Evolutionary conservation across 352 stramenopile genomes (phyloP).

Genomic region (Phytopythium chamaehyphon): DNA sequence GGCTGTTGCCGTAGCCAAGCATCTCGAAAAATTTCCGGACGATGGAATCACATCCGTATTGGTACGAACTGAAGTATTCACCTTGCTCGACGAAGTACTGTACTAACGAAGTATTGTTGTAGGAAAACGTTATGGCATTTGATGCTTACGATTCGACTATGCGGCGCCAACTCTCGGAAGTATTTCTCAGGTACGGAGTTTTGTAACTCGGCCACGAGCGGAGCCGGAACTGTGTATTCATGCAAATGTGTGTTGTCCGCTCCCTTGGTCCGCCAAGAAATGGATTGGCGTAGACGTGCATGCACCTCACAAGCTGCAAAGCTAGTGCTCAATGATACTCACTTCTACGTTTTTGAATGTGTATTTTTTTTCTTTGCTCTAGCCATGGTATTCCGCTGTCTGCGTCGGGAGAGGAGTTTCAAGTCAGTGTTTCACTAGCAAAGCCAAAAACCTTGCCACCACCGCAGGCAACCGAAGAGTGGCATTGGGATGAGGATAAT

Average conservation of each 20-base stretch:
- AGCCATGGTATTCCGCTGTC: slow-evolving; percentile 67
- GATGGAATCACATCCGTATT: slow-evolving; percentile 85
- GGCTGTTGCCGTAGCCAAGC: slow-evolving; percentile 91
- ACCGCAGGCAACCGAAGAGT: slow-evolving; percentile 8
- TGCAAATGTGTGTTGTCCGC: slow-evolving; percentile 2
- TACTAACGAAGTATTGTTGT: background rate
- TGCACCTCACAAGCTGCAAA: background rate
- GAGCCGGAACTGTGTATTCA: slow-evolving; percentile 11
- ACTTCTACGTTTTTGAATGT: slow-evolving; percentile 16
- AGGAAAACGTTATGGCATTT: slow-evolving; percentile 95
- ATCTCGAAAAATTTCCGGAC: slow-evolving; percentile 90
- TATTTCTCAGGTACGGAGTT: slow-evolving; percentile 67
- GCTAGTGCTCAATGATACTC: slow-evolving; percentile 1
- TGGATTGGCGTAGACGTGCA: slow-evolving; percentile 14
- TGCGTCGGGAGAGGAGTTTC: slow-evolving; percentile 21
- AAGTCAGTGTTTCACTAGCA: slow-evolving; percentile 40
- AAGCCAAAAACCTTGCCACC: slow-evolving; percentile 30
- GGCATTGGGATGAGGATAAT: slow-evolving; percentile 12
- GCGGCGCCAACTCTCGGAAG: slow-evolving; percentile 64
- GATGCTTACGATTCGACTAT: slow-evolving; percentile 84
- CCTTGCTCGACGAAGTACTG: background rate
- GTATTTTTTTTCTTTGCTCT: slow-evolving; percentile 5
- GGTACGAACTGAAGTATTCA: slow-evolving; percentile 14
- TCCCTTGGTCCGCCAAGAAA: slow-evolving; percentile 12
- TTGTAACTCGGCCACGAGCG: slow-evolving; percentile 6